Evolutionary conservation across 345 rosid genomes (phyloP).

Genomic region (Populus simonii): DNA sequence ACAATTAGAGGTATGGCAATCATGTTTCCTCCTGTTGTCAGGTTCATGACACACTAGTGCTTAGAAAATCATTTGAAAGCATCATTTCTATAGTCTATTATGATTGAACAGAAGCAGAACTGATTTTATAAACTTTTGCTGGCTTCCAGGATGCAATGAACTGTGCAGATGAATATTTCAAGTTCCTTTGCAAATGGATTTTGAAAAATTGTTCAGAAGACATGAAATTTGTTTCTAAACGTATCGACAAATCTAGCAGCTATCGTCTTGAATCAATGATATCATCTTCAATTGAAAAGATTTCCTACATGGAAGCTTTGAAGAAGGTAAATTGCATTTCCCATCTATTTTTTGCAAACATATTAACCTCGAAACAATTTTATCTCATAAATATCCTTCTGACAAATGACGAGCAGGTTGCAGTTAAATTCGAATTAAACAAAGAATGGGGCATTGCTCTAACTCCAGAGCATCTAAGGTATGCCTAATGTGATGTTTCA

Average conservation of each 20-base stretch:
- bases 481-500: conserved; percentile 2
- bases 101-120: no score
- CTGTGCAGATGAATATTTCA: conserved; percentile 68
- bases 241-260: conserved; percentile 48
- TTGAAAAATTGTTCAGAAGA: conserved; percentile 61
- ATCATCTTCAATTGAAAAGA: conserved; percentile 40
- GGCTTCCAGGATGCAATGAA: conserved; percentile 67
- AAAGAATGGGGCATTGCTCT: conserved; percentile 62
- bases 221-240: conserved; percentile 55
- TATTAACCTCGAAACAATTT: neutral
- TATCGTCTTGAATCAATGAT: conserved; percentile 53
- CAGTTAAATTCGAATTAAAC: conserved; percentile 50
- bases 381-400: neutral
- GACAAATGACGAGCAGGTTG: conserved; percentile 34
- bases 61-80: no score
- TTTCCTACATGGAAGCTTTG: conserved; percentile 65
- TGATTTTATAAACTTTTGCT: conserved; percentile 1
- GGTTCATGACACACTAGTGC: no score
- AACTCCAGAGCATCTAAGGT: conserved; percentile 80
- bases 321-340: conserved; percentile 40
- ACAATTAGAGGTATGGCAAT: conserved; percentile 57
- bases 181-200: conserved; percentile 70
- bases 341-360: neutral
- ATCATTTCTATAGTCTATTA: no score
- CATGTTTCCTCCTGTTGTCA: no score